Conservation (phyloP, 768 basidiomycete genomes). For the Clavaria fumosa region DNA sequence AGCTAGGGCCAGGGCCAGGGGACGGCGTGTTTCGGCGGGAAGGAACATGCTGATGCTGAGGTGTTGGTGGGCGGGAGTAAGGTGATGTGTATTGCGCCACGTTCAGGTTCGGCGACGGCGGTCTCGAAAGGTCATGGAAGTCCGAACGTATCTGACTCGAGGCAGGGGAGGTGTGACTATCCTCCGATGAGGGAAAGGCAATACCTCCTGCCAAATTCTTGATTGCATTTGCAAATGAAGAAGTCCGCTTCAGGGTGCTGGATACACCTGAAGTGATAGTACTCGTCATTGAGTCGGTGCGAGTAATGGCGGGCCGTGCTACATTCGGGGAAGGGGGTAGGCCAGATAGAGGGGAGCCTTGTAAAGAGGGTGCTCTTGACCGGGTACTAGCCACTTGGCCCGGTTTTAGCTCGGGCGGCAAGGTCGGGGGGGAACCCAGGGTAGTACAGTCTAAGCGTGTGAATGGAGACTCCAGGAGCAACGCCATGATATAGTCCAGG, state of each 20-base stretch:
- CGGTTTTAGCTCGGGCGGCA: slow-evolving; percentile 25
- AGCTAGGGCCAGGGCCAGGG: slow-evolving; percentile 20
- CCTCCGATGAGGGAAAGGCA: slow-evolving; percentile 52
- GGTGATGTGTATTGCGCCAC: slow-evolving; percentile 65
- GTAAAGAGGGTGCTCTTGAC: slow-evolving; percentile 34
- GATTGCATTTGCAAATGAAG: slow-evolving; percentile 66
- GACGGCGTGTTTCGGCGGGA: slow-evolving; percentile 20
- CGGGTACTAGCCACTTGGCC: slow-evolving; percentile 25
- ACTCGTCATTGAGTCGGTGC: slow-evolving; percentile 48
- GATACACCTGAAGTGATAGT: slow-evolving; percentile 46
- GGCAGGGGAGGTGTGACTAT: slow-evolving; percentile 25
- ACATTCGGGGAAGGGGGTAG: slow-evolving; percentile 30
- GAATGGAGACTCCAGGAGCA: slow-evolving; percentile 83
- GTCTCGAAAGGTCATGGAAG: slow-evolving; percentile 35
- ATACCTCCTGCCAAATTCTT: slow-evolving; percentile 57
- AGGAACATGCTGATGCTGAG: slow-evolving; percentile 15
- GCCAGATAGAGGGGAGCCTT: slow-evolving; percentile 29
- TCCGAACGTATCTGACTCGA: slow-evolving; percentile 15
- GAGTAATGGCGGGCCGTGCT: slow-evolving; percentile 32
- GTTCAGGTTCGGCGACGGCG: slow-evolving; percentile 69
- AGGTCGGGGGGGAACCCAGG: slow-evolving; percentile 34
- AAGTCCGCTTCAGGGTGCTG: slow-evolving; percentile 60
- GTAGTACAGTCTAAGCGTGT: slow-evolving; percentile 55
- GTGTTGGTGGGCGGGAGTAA: slow-evolving; percentile 42
- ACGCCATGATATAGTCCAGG: slow-evolving; percentile 82